These are phyloP conservation scores for Aspergillus tanneri DNA, from an alignment of 2,329 filamentous ascomycete species.

Conservation along the genomic window DNA sequence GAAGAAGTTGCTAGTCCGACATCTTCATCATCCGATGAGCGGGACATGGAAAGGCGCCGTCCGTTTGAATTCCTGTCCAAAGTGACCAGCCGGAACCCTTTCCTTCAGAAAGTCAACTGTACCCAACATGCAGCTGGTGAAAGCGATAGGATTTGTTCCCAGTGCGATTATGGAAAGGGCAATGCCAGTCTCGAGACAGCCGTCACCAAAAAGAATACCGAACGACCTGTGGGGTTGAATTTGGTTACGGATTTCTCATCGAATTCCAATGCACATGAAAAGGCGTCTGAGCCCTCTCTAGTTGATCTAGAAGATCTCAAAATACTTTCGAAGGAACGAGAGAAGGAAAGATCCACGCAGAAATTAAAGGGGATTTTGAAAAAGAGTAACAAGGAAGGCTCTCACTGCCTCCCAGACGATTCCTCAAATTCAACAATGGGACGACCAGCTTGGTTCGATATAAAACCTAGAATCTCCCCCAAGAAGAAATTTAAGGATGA, in stretches of 20 bases:
- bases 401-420: constrained; percentile 23
- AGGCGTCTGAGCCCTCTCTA: constrained; percentile 22
- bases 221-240: constrained; percentile 41
- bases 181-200: constrained; percentile 13
- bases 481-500: constrained; percentile 31
- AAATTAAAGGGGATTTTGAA: constrained; percentile 22
- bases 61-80: constrained; percentile 35
- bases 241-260: constrained; percentile 43
- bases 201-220: constrained; percentile 22
- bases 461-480: constrained; percentile 16
- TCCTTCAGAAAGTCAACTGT: constrained; percentile 7
- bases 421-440: constrained; percentile 5
- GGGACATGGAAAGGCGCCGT: constrained; percentile 26
- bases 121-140: constrained; percentile 1
- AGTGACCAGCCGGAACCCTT: constrained; percentile 21
- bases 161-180: constrained; percentile 1
- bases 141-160: neutral
- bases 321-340: constrained; percentile 33
- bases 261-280: constrained; percentile 14
- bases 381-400: constrained; percentile 23
- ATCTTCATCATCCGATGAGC: constrained; percentile 33
- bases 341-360: constrained; percentile 31
- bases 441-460: constrained; percentile 18
- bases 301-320: constrained; percentile 42
- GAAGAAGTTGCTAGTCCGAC: constrained; percentile 43